Evolutionary conservation across 2,329 filamentous ascomycete species (phyloP), one percentile per base, ranked within the genome.

Genomic region (Diaporthe humulicola): DNA sequence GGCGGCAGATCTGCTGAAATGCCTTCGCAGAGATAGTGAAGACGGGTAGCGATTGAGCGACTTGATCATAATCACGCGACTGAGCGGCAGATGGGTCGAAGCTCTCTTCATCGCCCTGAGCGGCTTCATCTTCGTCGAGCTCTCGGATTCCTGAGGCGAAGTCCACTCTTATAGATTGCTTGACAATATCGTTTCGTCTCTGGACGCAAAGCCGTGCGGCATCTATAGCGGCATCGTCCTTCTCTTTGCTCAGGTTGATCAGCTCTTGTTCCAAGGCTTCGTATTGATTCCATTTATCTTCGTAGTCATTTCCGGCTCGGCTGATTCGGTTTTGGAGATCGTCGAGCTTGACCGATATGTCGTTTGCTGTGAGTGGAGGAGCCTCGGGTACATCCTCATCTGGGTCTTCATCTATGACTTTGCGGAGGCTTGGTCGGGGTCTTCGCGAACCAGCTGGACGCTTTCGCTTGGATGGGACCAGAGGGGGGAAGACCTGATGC

Each of bases 1-100:
- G 36, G 17, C 8, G 33, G 17, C 72, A 25, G 8, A 75, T 17
- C n/a, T 57, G 56, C 30, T 57, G 64, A 36, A 28, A 82, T 3
- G 4, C 84, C 82, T 73, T 93, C 90, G 30, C 52, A 9, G 52
- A 60, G 30, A 70, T 50, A 22, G 54, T 61, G 33, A 61, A 73
- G 8, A 93, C 90, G 0, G 90, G 88, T 0, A 94, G 83, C 1
- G 84, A 85, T 9, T 80, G 80, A 0, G 89, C 90, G 17, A 93
- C 86, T 61, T 89, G 81, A 0, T 89, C 86, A 71, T 93, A 93
- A 78, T 93, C 88, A 9, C 90, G 86, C 3, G 85, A 58, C 10
- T 91, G n/a, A n/a, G n/a, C 87, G 25, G 86, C 79, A 1, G 89
- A 86, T 0, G 89, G 88, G 76, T 91, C 83, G 76, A 90, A 91